Base-by-base conservation (phyloP, 345 rosid species). In the Heritiera littoralis region DNA sequence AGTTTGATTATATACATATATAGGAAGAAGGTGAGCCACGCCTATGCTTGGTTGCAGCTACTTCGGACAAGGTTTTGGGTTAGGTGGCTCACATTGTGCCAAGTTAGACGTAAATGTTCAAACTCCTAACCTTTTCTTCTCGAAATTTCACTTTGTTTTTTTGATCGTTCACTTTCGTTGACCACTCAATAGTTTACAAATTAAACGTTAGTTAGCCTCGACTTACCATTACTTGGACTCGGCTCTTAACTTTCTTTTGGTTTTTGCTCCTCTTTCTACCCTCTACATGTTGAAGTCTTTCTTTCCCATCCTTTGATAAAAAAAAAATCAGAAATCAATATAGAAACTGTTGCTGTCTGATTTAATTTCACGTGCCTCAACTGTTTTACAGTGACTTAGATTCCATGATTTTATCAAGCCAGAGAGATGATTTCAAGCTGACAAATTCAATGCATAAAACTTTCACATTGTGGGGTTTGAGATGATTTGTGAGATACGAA, bases 1-100 rank as follows among this genome's bases (percentile, higher is more conserved):
- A 14, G 71, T 81, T 71, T 81, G 81, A 66, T 32, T 43, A 3
- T 60, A 7, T n/a, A 49, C 66, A 73, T 81, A 76, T 78, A 84
- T 80, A 82, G 80, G 84, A 65, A 74, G 46, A 66, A 68, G 84
- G 69, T 76, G 85, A 88, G 87, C 88, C 90, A 86, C 81, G 32
- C 46, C 12, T 78, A 3, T 45, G 54, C 52, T 46, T 63, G 71
- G 60, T 46, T 41, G 76, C 40, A 81, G 66, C 73, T 69, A 73
- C 75, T 65, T 52, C 20, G 46, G 18, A 17, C 13, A 35, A 20
- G 23, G 13, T 3, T 20, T 68, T 32, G 15, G 18, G 78, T 72
- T 77, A 72, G 85, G 87, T 86, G 85, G 88, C 41, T 81, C 81
- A 46, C 12, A 84, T 35, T 48, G 61, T 77, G 86, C 88, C 92